Percentiles rank a stretch among this genome's conserved stretches.
phyloP scores from a whole-genome alignment of 139 green algal genomes.

The Auxenochlorella protothecoides region DNA sequence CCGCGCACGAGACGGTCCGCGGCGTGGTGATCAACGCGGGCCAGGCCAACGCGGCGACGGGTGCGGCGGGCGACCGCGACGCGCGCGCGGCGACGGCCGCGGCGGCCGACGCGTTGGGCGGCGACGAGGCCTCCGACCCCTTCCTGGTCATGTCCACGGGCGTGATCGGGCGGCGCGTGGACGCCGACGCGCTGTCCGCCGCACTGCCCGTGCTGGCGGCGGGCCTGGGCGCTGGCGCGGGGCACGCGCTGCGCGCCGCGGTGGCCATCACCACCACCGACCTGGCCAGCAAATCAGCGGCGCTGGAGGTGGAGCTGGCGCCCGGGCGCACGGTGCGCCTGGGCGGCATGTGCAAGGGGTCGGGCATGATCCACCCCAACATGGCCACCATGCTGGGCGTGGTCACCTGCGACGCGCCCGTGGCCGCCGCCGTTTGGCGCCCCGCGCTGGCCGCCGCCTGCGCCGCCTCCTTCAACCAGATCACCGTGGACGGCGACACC shows the following conservation, averaged over 20 bases:
- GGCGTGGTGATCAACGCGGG: constrained; percentile 87
- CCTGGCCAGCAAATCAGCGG: constrained; percentile 76
- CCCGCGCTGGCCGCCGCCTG: constrained; percentile 58
- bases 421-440: constrained; percentile 62
- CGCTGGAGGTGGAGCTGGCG: constrained; percentile 52
- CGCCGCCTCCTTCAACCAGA: constrained; percentile 72
- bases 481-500: constrained; percentile 75
- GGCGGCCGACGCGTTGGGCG: constrained; percentile 49
- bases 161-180: constrained; percentile 94
- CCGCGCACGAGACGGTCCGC: constrained; percentile 38
- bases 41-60: constrained; percentile 92
- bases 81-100: constrained; percentile 44
- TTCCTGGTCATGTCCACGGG: constrained; percentile 54
- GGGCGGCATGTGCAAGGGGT: constrained; percentile 92
- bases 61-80: constrained; percentile 56
- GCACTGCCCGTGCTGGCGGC: constrained; percentile 63
- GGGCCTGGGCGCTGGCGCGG: constrained; percentile 36
- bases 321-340: constrained; percentile 57
- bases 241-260: constrained; percentile 63
- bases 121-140: constrained; percentile 37
- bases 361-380: constrained; percentile 99
- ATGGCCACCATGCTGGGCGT: constrained; percentile 98
- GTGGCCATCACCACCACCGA: constrained; percentile 90
- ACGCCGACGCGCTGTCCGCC: constrained; percentile 74
- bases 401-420: constrained; percentile 87